Percentiles rank a stretch among this genome's conserved stretches.
phyloP scores from a whole-genome alignment of 2,329 filamentous ascomycete species.

The Zasmidium citrigriseum region DNA sequence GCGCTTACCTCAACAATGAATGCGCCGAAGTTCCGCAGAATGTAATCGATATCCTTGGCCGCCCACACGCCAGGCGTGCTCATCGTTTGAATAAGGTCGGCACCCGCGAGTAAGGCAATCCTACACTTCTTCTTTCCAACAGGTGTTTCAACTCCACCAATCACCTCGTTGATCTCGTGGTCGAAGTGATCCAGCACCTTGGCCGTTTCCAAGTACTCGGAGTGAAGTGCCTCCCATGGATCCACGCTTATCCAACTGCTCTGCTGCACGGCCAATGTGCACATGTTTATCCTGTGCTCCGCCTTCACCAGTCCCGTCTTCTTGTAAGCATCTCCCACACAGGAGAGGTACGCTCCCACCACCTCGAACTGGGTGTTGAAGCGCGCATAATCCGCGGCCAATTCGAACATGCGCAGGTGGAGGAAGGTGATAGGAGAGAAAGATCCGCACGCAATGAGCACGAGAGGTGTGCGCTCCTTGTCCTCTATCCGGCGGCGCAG shows the following conservation, averaged over 20 bases:
- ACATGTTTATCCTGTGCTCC: conserved; percentile 80
- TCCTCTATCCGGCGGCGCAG: conserved; percentile 59
- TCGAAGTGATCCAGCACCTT: conserved; percentile 89
- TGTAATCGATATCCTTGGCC: conserved; percentile 80
- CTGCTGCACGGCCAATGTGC: conserved; percentile 74
- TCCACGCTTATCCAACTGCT: conserved; percentile 82
- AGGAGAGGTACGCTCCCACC: conserved; percentile 79
- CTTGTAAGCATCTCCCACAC: conserved; percentile 75
- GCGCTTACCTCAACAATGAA: conserved; percentile 65
- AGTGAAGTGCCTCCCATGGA: conserved; percentile 83
- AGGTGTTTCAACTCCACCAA: conserved; percentile 70
- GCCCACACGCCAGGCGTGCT: conserved; percentile 70
- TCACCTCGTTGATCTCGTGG: conserved; percentile 79
- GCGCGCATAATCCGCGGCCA: conserved; percentile 77
- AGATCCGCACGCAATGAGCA: conserved; percentile 69
- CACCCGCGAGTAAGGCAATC: conserved; percentile 79
- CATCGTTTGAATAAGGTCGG: conserved; percentile 55
- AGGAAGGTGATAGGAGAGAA: conserved; percentile 56
- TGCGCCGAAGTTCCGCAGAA: conserved; percentile 77
- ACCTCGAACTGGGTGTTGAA: conserved; percentile 80
- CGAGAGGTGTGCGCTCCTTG: conserved; percentile 60
- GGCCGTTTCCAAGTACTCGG: conserved; percentile 84
- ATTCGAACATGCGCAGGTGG: conserved; percentile 84
- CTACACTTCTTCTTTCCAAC: conserved; percentile 70
- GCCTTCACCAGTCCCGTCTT: conserved; percentile 77